These are phyloP conservation scores for Fonsecaea pedrosoi DNA, from an alignment of 2,329 filamentous ascomycete species.

Conservation along the genomic window DNA sequence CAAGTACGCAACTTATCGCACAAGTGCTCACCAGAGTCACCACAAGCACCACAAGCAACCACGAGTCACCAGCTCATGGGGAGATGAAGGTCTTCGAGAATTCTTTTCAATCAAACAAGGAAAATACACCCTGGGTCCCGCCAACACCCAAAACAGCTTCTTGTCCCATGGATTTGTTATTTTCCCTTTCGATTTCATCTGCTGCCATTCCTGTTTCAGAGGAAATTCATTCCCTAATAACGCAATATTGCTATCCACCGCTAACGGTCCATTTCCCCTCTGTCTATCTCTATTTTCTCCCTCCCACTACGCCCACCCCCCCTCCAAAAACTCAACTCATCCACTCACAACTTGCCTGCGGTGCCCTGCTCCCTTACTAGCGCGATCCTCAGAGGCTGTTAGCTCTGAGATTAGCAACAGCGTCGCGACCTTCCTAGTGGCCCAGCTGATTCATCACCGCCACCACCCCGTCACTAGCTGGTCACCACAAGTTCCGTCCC, in stretches of 20 bases:
- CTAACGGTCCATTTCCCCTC: too few species aligned
- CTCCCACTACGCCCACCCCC: neutral
- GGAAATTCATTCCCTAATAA: neutral
- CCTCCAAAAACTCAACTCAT: neutral
- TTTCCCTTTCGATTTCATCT: neutral
- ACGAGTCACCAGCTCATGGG: neutral
- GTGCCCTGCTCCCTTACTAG: conserved; percentile 12
- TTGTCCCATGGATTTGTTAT: neutral
- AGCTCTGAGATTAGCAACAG: conserved; percentile 29
- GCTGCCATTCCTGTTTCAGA: neutral
- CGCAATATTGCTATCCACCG: neutral
- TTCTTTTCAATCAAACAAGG: neutral
- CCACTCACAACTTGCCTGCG: conserved; percentile 10
- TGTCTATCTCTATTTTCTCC: neutral
- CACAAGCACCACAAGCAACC: too few species aligned
- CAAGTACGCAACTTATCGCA: conserved; percentile 3
- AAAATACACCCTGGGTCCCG: too few species aligned
- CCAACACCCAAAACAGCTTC: too few species aligned
- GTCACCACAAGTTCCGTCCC: conserved; percentile 10
- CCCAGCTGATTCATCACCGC: conserved; percentile 31
- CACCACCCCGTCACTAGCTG: conserved; percentile 14
- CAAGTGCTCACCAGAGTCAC: conserved; percentile 17
- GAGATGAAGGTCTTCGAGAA: neutral
- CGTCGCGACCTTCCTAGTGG: conserved; percentile 1
- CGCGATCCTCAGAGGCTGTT: conserved; percentile 14